Base-by-base conservation (phyloP, 805 yeast species). In the Grigorovia humatica region DNA sequence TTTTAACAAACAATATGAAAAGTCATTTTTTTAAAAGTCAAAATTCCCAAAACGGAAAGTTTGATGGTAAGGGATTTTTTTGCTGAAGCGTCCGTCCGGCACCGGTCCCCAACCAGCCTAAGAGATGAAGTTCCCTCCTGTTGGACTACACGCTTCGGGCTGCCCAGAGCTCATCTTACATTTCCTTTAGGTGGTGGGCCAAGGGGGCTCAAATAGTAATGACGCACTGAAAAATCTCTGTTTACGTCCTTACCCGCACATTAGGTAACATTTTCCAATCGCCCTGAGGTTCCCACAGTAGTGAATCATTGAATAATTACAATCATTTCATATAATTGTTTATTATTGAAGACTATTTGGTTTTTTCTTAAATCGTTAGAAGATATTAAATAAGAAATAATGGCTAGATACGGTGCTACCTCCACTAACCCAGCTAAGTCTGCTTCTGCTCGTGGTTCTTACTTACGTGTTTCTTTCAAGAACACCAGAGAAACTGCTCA, bases 321-420 rank as follows among this genome's bases (percentile, higher is more conserved):
- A 38, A 38, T 38, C 13, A 38, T 38, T 38, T 38, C 42, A 38
- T 38, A 38, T 38, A 38, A 12, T 38, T 38, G 18, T 38, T 38
- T 38, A 38, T 15, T 38, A 38, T 38, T 38, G 15, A 38, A 38
- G 15, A 12, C 15, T 38, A 12, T 38, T 15, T 38, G 42, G 42
- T 13, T 38, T 38, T n/a, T 38, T 15, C 8, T n/a, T n/a, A 38
- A 15, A 38, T 38, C 42, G 42, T 38, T 38, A 38, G 42, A 38
- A 38, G 42, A 38, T 38, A 38, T 38, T 38, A 38, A 38, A 38
- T 38, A 38, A 40, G 50, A 55, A 47, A 70, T 69, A 82, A 93
- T 93, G 98, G 88, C 90, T 81, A 93, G 99, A 81, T 93, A 93
- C 98, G 95, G 90, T 82, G 93, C 96, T 76, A 83, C 88, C 72